Base-by-base conservation (phyloP, 768 basidiomycete species). In the Dacryopinax primogenitus region DNA sequence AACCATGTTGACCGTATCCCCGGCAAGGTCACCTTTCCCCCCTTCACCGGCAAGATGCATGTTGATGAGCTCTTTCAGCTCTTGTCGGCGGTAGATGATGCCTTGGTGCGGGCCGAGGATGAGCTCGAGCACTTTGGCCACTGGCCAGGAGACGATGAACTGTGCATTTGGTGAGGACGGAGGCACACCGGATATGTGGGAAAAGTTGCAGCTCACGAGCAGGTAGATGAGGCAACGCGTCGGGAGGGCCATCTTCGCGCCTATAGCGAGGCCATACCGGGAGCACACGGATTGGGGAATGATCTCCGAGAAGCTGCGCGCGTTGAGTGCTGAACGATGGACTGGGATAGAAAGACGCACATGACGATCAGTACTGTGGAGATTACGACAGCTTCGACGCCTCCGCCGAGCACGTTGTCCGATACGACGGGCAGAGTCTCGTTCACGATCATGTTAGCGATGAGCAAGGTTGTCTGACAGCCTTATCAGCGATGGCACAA, bases 241-340 rank as follows among this genome's bases (percentile, higher is more conserved):
- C 41, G 87, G 80, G 0, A 80, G 78, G 0, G 87, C 91, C 86
- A 90, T 88, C 71, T 89, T 88, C 9, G 91, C 90, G 35, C 92
- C 91, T 51, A 95, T 82, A 69, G 87, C 89, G 3, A 94, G 81
- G 23, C 92, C 92, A 77, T 92, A 87, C 36, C 92, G 87, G 23
- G 90, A 90, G 74, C 90, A 95, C n/a, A 94, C 78, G 1, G 89
- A 90, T 71, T 95, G 92, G 0, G 92, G 92, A 67, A 94, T 93
- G 68, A 94, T 90, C 76, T 94, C 91, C 28, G 91, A 78, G 73
- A 93, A 94, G 66, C 90, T 93, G 70, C 36, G 6, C 62, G 15
- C 12, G 3, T 7, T 4, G 33, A 21, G 63, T 44, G 51, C 35
- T 37, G 33, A 30, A 18, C 58, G 30, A 37, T 16, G 28, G 30